Evolutionary conservation across 805 yeast genomes (phyloP), one percentile per base, ranked within the genome.

Genomic region (Ogataea salicorniae): DNA sequence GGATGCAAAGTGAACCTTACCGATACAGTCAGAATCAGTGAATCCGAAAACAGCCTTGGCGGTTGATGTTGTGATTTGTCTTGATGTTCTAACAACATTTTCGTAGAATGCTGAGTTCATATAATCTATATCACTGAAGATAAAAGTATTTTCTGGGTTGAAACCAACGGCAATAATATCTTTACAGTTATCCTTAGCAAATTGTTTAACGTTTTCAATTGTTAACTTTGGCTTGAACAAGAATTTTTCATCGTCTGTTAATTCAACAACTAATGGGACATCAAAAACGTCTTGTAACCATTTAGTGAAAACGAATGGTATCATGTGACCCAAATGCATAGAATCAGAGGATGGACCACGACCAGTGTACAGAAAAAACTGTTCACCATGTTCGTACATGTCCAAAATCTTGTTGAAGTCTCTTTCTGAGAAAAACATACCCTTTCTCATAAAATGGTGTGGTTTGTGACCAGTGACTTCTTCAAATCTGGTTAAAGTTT

Each of bases 241-340:
- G 67, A 94, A 94, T 73, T 94, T 94, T 69, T 94, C 99, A 67
- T 94, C 99, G 66, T 94, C 99, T 3, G 97, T 91, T 69, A 89
- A 71, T 69, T 94, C 97, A 57, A 94, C 82, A 36, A 94, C 95
- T 53, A 94, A 75, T 18, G 99, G 98, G 49, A 81, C 97, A 64
- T 94, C 98, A 66, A 94, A 94, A 2, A 92, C 98, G 41, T 92
- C 97, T 69, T 94, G 99, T 60, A 94, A 76, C 98, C 98, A 94
- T 69, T 91, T 90, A 47, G 99, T 94, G 74, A 94, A 94, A 33
- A 86, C 68, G 64, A 94, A 94, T 16, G 99, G 99, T 51, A 91
- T 79, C 90, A 92, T 83, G 68, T 94, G 99, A 45, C 99, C 99
- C 71, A 94, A 75, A 66, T 94, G 99, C 87, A 94, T 84, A 18